Percentiles rank a stretch among this genome's conserved stretches.
phyloP scores from a whole-genome alignment of 2,329 filamentous ascomycete genomes.

The Rhynchosporium agropyri region DNA sequence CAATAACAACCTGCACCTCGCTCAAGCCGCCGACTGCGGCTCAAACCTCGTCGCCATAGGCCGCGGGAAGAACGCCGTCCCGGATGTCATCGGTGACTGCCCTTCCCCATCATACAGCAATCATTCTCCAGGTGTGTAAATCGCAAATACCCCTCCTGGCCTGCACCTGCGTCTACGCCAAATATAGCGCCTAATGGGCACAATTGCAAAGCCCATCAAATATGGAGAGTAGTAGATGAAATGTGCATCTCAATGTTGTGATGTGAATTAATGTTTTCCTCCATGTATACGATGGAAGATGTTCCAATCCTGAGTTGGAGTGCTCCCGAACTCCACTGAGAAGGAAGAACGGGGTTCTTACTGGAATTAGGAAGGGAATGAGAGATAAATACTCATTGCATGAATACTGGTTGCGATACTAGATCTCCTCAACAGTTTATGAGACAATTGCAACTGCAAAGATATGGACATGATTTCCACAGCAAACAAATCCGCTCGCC shows the following conservation, averaged over 20 bases:
- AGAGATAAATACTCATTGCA: background rate
- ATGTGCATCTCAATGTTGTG: no score
- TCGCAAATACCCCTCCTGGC: background rate
- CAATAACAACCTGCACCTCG: slow-evolving; percentile 18
- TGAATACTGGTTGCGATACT: no score
- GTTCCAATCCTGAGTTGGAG: background rate
- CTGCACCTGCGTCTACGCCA: background rate
- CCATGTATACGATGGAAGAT: no score
- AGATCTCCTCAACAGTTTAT: no score
- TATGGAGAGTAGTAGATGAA: no score
- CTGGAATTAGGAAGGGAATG: background rate
- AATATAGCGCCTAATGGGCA: background rate
- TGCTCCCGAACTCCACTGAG: background rate
- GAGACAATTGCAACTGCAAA: no score
- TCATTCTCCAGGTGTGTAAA: background rate
- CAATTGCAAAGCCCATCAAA: no score
- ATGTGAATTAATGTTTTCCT: no score
- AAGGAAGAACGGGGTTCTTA: background rate
- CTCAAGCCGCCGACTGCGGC: slow-evolving; percentile 17
- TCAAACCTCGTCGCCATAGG: slow-evolving; percentile 19
- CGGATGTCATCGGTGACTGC: slow-evolving; percentile 8
- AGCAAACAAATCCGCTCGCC: no score
- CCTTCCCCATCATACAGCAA: background rate
- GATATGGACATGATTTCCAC: no score
- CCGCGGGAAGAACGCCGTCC: slow-evolving; percentile 11